Percentiles rank a stretch among this genome's conserved stretches.
Evolutionary conservation across 1,139 yeast genomes (phyloP).

Genomic region (Yamadazyma conglobata): DNA sequence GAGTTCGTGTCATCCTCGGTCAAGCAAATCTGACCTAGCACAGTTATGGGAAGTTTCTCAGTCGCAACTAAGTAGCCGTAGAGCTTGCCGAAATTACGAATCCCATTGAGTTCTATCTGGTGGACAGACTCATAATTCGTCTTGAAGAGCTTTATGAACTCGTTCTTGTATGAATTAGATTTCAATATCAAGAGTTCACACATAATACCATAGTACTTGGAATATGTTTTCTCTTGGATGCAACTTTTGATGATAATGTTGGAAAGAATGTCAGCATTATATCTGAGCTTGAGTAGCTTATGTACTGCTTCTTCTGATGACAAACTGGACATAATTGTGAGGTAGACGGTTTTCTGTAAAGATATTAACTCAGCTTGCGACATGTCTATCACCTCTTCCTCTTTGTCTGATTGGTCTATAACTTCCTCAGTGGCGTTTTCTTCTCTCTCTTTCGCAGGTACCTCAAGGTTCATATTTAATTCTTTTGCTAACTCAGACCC

Average conservation of each 20-base stretch:
- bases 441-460: too few species aligned
- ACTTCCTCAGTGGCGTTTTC: slow-evolving; percentile 15
- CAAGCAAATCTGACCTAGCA: slow-evolving; percentile 58
- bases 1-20: slow-evolving; percentile 76
- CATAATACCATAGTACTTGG: slow-evolving; percentile 79
- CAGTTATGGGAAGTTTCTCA: slow-evolving; percentile 51
- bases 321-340: slow-evolving; percentile 88
- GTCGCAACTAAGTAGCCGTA: slow-evolving; percentile 84
- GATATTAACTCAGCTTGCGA: slow-evolving; percentile 63
- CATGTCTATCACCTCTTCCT: slow-evolving; percentile 46
- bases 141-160: slow-evolving; percentile 52
- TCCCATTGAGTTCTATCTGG: slow-evolving; percentile 65
- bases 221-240: slow-evolving; percentile 82
- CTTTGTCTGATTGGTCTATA: slow-evolving; percentile 10
- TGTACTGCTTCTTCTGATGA: slow-evolving; percentile 93
- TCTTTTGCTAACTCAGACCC: slow-evolving; percentile 17
- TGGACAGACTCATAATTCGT: slow-evolving; percentile 58
- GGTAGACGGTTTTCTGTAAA: slow-evolving; percentile 70
- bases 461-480: slow-evolving; percentile 13
- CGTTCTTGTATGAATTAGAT: slow-evolving; percentile 51
- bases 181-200: slow-evolving; percentile 57
- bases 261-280: slow-evolving; percentile 42
- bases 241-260: slow-evolving; percentile 83
- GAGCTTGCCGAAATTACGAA: slow-evolving; percentile 77
- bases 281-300: slow-evolving; percentile 56